These are phyloP conservation scores for Vigna trinervia DNA, from an alignment of 306 rosid species.

Conservation along the genomic window DNA sequence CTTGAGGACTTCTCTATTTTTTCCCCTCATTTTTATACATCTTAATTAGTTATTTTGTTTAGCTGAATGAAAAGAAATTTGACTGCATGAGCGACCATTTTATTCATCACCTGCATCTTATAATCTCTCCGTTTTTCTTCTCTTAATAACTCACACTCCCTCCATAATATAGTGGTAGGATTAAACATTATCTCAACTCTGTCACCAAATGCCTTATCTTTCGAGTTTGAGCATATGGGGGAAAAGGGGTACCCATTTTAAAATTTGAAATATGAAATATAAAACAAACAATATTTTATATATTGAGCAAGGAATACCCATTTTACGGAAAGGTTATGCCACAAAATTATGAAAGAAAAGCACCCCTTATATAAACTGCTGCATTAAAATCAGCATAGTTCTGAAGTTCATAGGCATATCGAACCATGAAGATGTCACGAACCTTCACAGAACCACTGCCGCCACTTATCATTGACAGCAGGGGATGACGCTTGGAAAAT, in stretches of 20 bases:
- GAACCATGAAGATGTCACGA: neutral
- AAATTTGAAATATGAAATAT: too few species aligned
- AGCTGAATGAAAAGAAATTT: conserved; percentile 33
- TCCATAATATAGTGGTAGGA: neutral
- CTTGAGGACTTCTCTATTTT: neutral
- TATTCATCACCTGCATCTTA: neutral
- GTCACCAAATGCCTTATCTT: too few species aligned
- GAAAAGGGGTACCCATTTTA: neutral
- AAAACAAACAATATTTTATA: too few species aligned
- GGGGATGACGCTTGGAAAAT: neutral
- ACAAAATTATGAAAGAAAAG: neutral
- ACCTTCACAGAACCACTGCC: too few species aligned
- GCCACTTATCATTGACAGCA: neutral
- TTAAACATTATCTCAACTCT: neutral
- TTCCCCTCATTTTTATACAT: conserved; percentile 1
- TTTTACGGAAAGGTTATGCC: neutral
- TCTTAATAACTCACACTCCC: neutral
- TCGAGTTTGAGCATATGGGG: too few species aligned
- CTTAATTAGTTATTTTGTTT: conserved; percentile 13
- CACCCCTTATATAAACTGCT: neutral
- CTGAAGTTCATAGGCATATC: neutral
- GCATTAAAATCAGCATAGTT: neutral
- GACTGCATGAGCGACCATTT: neutral
- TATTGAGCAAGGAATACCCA: neutral
- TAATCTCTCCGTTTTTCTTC: too few species aligned